Percentiles rank a stretch among this genome's conserved stretches.
phyloP scores from a whole-genome alignment of 2,329 filamentous ascomycete genomes.

The Xylariaceae sp. region DNA sequence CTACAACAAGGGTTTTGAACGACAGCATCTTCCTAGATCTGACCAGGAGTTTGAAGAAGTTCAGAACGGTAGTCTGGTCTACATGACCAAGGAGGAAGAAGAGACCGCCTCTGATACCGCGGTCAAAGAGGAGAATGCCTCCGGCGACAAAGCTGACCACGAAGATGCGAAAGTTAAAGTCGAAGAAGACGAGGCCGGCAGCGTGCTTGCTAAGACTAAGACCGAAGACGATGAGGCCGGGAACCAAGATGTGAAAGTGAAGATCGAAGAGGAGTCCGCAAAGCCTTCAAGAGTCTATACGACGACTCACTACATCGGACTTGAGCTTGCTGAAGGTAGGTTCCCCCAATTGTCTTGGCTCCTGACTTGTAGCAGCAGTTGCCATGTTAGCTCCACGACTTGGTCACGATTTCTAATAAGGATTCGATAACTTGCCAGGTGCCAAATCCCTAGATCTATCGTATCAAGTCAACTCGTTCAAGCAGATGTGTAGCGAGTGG shows the following conservation, averaged over 20 bases:
- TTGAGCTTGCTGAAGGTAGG: constrained; percentile 72
- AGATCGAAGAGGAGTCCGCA: constrained; percentile 24
- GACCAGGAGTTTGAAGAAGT: constrained; percentile 49
- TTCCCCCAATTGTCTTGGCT: constrained; percentile 16
- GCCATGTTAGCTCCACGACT: constrained; percentile 15
- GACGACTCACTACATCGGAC: constrained; percentile 88
- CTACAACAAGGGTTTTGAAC: constrained; percentile 88
- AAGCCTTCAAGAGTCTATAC: constrained; percentile 61
- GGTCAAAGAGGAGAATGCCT: constrained; percentile 28
- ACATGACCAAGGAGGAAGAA: constrained; percentile 34
- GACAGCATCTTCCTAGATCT: constrained; percentile 64
- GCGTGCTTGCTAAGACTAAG: constrained; percentile 24
- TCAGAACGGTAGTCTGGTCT: constrained; percentile 48
- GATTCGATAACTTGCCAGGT: constrained; percentile 42
- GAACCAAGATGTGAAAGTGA: constrained; percentile 13
- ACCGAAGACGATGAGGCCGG: background rate
- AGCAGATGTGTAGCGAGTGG: constrained; percentile 71
- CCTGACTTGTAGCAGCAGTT: background rate
- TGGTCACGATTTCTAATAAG: constrained; percentile 23
- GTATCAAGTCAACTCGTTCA: constrained; percentile 80
- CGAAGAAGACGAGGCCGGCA: constrained; percentile 36
- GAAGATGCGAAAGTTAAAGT: constrained; percentile 24
- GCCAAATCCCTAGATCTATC: constrained; percentile 72
- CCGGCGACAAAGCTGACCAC: constrained; percentile 5
- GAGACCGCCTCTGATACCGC: constrained; percentile 8